Evolutionary conservation across 768 basidiomycete species (phyloP), one percentile per base, ranked within the genome.

Genomic region (Plicaturopsis crispa): DNA sequence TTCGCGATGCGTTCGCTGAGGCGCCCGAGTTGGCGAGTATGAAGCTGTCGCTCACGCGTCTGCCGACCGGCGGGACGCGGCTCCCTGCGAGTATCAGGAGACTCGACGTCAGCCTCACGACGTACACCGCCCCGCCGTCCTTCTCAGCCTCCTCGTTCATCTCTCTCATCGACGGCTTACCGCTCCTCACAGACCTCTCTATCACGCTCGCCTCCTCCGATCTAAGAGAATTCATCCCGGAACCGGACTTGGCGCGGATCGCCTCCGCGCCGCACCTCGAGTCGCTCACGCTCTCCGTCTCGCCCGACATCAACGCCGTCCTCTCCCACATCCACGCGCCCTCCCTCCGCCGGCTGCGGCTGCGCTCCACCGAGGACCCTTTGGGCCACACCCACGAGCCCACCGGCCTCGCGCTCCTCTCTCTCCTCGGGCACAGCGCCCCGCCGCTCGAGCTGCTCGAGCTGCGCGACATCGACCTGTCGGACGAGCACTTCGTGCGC

Each of bases 381-480:
- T 33, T 51, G 16, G 46, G 61, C 24, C 57, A 50, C 40, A 54
- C 60, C 18, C 55, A 65, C 39, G 56, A 56, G 24, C 48, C 51
- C 23, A 56, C 59, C 28, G 63, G 59, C 6, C 44, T 48, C 17
- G 43, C 48, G 28, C 48, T 60, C 12, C 48, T 50, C 11, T 51
- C 43, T 11, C 61, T 63, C 26, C 42, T 70, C n/a, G 51, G 54
- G 21, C 20, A 49, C 13, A 49, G 53, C 13, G 51, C 57, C 8
- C 54, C 63, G 19, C 56, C 55, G 20, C 47, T 75, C 40, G 53
- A 63, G 36, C 41, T 62, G 20, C 57, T 76, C 42, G 71, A 76
- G 50, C 57, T 74, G 36, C 61, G 70, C 42, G 71, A 76, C 53
- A 48, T 75, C 45, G 64, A 69, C 46, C 50, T 75, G 22, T 43